Conservation (phyloP, 2,329 filamentous ascomycete genomes). For the Zymoseptoria pseudotritici region DNA sequence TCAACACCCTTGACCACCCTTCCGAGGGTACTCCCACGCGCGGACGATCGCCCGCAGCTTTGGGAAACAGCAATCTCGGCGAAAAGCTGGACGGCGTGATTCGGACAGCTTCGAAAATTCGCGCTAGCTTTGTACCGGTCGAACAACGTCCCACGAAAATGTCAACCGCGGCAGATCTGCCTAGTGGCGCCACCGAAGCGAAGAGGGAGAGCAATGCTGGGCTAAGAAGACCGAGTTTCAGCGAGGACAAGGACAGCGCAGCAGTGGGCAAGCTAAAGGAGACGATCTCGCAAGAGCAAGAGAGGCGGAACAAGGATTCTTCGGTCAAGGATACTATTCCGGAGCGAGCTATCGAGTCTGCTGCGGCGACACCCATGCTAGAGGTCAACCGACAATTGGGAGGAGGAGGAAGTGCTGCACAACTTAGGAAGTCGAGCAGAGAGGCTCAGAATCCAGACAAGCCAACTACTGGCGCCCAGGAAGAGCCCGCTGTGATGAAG, state of each 20-base stretch:
- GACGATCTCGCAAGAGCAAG: conserved; percentile 34
- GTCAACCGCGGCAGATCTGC: conserved; percentile 2
- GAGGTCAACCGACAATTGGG: conserved; percentile 15
- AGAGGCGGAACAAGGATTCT: conserved; percentile 31
- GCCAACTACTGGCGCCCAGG: conserved; percentile 35
- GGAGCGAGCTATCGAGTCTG: conserved; percentile 36
- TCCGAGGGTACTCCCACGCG: conserved; percentile 31
- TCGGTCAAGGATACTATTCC: conserved; percentile 34
- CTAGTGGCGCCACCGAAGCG: conserved; percentile 6
- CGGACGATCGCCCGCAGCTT: conserved; percentile 37
- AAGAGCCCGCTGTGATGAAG: conserved; percentile 34
- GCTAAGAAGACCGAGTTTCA: conserved; percentile 34
- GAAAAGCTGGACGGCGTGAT: conserved; percentile 10
- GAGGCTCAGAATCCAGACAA: conserved; percentile 39
- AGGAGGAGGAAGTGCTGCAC: conserved; percentile 14
- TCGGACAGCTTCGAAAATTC: conserved; percentile 37
- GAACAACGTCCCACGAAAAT: conserved; percentile 27
- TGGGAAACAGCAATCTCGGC: conserved; percentile 19
- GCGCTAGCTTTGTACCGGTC: conserved; percentile 44
- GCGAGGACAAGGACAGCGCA: conserved; percentile 30
- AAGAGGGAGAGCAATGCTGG: conserved; percentile 19
- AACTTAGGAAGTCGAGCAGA: conserved; percentile 2
- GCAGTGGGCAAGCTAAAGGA: conserved; percentile 33
- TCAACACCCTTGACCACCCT: neutral
- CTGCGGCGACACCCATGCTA: conserved; percentile 28